phyloP scores from a whole-genome alignment of 2,329 filamentous ascomycete species.

The Neocatenulostroma microsporum region DNA sequence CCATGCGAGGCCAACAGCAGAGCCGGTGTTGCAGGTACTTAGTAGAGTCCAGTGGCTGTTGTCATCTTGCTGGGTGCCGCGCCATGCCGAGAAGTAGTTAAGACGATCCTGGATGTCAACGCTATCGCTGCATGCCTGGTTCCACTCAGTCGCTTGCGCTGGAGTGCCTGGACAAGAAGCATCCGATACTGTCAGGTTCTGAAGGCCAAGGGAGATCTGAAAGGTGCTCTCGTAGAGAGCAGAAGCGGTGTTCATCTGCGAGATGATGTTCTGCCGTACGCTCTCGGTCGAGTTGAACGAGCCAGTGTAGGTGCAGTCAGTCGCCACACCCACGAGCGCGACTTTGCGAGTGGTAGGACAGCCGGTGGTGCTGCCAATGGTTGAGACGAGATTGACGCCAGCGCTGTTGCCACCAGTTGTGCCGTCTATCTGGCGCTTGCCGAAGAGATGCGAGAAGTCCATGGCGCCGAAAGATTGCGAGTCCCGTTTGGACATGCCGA shows the following conservation, averaged over 20 bases:
- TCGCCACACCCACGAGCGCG: constrained; percentile 82
- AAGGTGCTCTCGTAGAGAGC: constrained; percentile 83
- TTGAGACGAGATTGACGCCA: constrained; percentile 66
- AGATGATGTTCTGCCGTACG: constrained; percentile 69
- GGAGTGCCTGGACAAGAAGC: constrained; percentile 64
- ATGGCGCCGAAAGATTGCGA: constrained; percentile 52
- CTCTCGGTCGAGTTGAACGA: constrained; percentile 59
- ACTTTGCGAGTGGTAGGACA: constrained; percentile 88
- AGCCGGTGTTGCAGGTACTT: constrained; percentile 70
- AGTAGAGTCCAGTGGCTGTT: constrained; percentile 94
- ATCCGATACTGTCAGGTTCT: constrained; percentile 73
- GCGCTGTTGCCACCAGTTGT: constrained; percentile 66
- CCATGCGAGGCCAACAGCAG: constrained; percentile 89
- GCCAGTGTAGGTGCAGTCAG: constrained; percentile 80
- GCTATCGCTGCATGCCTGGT: constrained; percentile 59
- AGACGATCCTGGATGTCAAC: constrained; percentile 67
- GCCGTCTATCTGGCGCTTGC: constrained; percentile 59
- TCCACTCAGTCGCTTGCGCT: constrained; percentile 68
- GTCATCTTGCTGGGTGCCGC: constrained; percentile 64
- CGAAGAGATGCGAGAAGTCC: constrained; percentile 60
- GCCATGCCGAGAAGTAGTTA: constrained; percentile 83
- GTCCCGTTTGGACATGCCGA: constrained; percentile 46
- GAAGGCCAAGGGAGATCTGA: constrained; percentile 86
- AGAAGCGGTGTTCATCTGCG: constrained; percentile 77
- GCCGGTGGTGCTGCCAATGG: constrained; percentile 73